A percentile compares a stretch with the other conserved stretches of the same genome.
Conservation (phyloP, 371 early-diverging fungal species). For the Circinella minor region DNA sequence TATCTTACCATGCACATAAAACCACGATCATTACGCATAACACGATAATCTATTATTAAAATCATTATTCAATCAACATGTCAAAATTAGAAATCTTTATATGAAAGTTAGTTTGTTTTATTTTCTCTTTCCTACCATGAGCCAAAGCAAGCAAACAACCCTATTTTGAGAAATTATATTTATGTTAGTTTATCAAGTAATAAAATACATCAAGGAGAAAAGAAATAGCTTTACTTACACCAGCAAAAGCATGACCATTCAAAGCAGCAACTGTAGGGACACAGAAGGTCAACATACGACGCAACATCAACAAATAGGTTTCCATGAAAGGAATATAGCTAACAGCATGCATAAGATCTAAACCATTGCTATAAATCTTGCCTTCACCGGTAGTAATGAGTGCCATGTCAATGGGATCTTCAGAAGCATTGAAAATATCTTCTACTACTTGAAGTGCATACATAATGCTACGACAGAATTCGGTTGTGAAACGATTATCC, state of each 20-base stretch:
- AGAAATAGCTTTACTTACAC: constrained; percentile 21
- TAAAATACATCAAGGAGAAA: too few species aligned
- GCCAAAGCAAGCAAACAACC: constrained; percentile 82
- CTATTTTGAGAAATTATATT: too few species aligned
- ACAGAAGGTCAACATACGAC: constrained; percentile 65
- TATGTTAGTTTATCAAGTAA: too few species aligned
- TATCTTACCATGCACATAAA: constrained; percentile 69
- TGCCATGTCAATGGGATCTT: constrained; percentile 51
- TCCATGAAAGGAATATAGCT: constrained; percentile 52
- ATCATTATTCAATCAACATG: background rate
- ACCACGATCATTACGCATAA: constrained; percentile 83
- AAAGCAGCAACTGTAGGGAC: constrained; percentile 86
- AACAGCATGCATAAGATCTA: constrained; percentile 64
- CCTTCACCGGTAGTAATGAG: constrained; percentile 69
- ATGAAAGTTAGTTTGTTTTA: background rate
- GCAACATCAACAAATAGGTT: constrained; percentile 52
- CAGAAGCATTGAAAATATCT: constrained; percentile 38
- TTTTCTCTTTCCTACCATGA: constrained; percentile 53
- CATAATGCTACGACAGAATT: constrained; percentile 61
- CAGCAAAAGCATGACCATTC: constrained; percentile 88
- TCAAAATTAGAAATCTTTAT: too few species aligned
- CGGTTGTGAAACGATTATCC: constrained; percentile 74
- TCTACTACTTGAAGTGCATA: constrained; percentile 69
- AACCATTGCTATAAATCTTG: constrained; percentile 80
- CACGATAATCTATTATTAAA: constrained; percentile 65